A percentile compares a stretch with the other conserved stretches of the same genome.
Conservation (phyloP, 441 rosid species). For the Populus trichocarpa region DNA sequence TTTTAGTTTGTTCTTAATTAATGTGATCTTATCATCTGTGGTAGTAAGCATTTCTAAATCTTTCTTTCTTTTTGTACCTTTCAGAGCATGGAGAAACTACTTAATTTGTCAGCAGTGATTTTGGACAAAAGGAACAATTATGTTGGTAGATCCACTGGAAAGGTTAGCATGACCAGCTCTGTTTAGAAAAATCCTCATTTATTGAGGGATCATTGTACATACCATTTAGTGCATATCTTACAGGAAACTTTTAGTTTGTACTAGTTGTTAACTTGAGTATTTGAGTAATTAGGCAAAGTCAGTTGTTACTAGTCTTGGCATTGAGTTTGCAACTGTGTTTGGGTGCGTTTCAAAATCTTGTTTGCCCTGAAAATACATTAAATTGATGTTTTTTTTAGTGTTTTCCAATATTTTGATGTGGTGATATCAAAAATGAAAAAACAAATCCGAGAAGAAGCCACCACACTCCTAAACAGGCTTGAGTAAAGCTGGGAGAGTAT, state of each 20-base stretch:
- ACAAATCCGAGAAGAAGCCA: background rate
- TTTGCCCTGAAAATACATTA: background rate
- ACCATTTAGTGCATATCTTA: background rate
- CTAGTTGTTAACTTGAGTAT: background rate
- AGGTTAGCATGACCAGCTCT: conserved; percentile 34
- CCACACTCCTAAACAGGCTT: background rate
- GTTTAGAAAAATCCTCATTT: background rate
- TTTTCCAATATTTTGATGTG: background rate
- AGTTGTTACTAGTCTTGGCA: background rate
- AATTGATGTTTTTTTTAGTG: background rate
- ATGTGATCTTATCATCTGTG: background rate
- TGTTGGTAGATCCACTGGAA: conserved; percentile 27
- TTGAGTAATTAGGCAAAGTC: background rate
- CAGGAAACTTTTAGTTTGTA: background rate
- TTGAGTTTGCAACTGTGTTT: background rate
- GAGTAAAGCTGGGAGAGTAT: background rate
- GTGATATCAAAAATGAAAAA: background rate
- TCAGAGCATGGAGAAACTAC: conserved; percentile 56
- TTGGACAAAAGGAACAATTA: conserved; percentile 18
- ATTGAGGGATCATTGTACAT: background rate
- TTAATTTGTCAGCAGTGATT: conserved; percentile 30
- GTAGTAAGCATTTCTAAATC: background rate
- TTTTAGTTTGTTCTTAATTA: background rate
- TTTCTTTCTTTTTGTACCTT: conserved; percentile 10
- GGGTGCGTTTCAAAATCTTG: background rate